A percentile compares a stretch with the other conserved stretches of the same genome.
phyloP scores from a whole-genome alignment of 345 rosid genomes.

The Adansonia digitata region DNA sequence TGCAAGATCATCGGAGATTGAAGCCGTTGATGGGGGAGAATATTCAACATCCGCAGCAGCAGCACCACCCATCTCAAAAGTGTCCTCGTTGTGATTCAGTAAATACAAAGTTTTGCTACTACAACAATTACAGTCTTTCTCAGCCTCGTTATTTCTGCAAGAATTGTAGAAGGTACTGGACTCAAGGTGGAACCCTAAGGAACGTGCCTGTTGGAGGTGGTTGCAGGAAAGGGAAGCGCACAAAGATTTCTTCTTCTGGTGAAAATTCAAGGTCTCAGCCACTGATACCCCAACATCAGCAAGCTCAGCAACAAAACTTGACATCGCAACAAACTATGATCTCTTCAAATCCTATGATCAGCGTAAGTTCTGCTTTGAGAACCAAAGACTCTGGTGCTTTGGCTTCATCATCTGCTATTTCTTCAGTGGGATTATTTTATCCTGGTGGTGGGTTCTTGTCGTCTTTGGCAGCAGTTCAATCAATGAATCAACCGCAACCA shows the following conservation, averaged over 20 bases:
- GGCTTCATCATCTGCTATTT: constrained; percentile 15
- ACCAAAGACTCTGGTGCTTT: constrained; percentile 16
- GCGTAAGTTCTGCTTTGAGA: constrained; percentile 5
- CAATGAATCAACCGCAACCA: constrained; percentile 20
- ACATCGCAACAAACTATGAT: constrained; percentile 11
- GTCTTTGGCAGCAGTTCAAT: constrained; percentile 29
- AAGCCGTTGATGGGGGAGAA: constrained; percentile 16
- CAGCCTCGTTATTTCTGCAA: constrained; percentile 78
- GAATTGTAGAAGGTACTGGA: constrained; percentile 66
- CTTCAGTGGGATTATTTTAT: constrained; percentile 27
- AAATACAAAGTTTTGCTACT: constrained; percentile 69
- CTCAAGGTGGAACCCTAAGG: constrained; percentile 66
- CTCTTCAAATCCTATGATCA: constrained; percentile 18
- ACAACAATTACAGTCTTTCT: constrained; percentile 63
- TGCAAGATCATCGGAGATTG: constrained; percentile 34
- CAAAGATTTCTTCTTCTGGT: constrained; percentile 31
- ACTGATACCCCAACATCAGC: background rate
- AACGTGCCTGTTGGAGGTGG: constrained; percentile 73
- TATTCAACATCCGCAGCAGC: constrained; percentile 19
- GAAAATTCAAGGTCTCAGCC: constrained; percentile 21
- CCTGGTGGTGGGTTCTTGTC: constrained; percentile 35
- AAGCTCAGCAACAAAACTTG: constrained; percentile 7
- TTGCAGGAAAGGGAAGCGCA: constrained; percentile 49
- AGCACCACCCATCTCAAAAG: constrained; percentile 31
- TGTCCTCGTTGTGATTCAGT: constrained; percentile 71